Conservation (phyloP, 306 rosid species). For the Rosa rugosa region DNA sequence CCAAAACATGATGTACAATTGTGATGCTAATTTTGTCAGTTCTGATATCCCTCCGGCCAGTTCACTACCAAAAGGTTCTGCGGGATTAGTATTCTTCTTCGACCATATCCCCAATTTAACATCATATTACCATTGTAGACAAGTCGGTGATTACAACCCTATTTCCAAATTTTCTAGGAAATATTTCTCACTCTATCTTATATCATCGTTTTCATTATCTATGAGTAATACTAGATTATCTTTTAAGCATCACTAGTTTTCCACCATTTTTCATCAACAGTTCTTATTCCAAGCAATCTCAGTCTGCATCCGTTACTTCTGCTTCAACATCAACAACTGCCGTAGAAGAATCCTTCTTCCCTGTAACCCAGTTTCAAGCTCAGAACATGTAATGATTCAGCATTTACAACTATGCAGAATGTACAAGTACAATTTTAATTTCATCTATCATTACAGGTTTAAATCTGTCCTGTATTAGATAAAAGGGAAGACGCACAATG, state of each 20-base stretch:
- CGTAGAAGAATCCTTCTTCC: constrained; percentile 55
- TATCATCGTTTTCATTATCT: neutral
- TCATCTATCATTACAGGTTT: neutral
- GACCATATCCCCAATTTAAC: neutral
- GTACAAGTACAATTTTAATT: neutral
- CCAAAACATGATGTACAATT: constrained; percentile 47
- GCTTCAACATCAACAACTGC: constrained; percentile 90
- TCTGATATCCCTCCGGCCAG: neutral
- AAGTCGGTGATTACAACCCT: neutral
- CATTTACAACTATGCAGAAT: neutral
- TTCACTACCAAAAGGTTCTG: neutral
- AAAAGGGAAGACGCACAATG: neutral
- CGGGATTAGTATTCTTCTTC: neutral
- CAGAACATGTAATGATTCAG: neutral
- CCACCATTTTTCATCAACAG: neutral
- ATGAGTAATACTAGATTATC: neutral
- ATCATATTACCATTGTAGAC: neutral
- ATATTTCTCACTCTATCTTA: neutral
- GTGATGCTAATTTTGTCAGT: constrained; percentile 26
- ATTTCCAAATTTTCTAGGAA: neutral
- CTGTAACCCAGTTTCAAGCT: constrained; percentile 40
- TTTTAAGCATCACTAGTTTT: neutral
- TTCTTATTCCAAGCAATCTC: constrained; percentile 22
- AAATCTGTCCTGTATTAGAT: neutral
- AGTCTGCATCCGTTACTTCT: constrained; percentile 86